Conservation (phyloP, 805 yeast species). For the Jamesozyma piceae region DNA sequence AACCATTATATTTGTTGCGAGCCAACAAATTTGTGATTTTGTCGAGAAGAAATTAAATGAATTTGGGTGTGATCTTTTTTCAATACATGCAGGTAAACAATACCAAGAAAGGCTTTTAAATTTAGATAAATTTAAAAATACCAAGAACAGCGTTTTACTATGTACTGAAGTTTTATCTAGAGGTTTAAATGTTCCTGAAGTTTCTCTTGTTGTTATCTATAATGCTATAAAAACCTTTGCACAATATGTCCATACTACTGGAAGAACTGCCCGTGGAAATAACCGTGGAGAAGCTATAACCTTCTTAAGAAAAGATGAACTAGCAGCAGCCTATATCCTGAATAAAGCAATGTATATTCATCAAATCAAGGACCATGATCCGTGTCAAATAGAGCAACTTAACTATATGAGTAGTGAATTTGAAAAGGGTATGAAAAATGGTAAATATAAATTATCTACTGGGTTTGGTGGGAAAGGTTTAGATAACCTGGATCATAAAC, state of each 20-base stretch:
- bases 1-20: conserved; percentile 74
- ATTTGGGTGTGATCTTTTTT: conserved; percentile 46
- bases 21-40: conserved; percentile 78
- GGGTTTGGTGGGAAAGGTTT: conserved; percentile 95
- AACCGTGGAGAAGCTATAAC: conserved; percentile 67
- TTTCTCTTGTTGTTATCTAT: conserved; percentile 71
- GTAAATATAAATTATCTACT: conserved; percentile 52
- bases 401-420: conserved; percentile 45
- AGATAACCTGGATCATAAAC: conserved; percentile 55
- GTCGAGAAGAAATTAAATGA: conserved; percentile 41
- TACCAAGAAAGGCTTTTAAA: conserved; percentile 74
- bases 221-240: conserved; percentile 84
- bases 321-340: conserved; percentile 56
- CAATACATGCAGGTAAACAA: conserved; percentile 89
- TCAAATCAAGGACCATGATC: conserved; percentile 33
- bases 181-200: conserved; percentile 85
- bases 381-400: conserved; percentile 35
- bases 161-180: conserved; percentile 95
- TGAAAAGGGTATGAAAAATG: conserved; percentile 51
- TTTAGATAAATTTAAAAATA: conserved; percentile 56
- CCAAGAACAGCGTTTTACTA: conserved; percentile 53
- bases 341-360: conserved; percentile 40
- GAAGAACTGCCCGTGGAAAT: conserved; percentile 93
- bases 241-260: conserved; percentile 92
- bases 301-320: conserved; percentile 52